These are phyloP conservation scores for Penicillium lagena DNA, from an alignment of 495 filamentous ascomycete genomes.

Conservation along the genomic window DNA sequence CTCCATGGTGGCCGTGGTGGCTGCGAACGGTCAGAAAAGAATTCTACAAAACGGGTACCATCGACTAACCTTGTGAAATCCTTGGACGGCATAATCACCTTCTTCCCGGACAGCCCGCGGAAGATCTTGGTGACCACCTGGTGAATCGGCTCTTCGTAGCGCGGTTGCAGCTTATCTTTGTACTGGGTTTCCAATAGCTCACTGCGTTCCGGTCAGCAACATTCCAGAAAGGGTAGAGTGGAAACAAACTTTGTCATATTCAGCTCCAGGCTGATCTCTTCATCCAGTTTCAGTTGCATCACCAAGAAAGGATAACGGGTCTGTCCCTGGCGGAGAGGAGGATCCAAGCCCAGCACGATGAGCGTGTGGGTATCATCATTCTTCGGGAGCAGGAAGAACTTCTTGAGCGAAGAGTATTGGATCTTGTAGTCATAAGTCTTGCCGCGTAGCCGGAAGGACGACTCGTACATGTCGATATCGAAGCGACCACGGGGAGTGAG, in stretches of 20 bases:
- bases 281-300: constrained; percentile 98
- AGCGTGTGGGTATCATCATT: constrained; percentile 93
- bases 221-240: not conserved
- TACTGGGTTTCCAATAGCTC: constrained; percentile 73
- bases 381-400: constrained; percentile 97
- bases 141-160: constrained; percentile 88
- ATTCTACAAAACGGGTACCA: not conserved
- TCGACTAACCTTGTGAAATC: constrained; percentile 67
- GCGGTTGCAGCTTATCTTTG: constrained; percentile 75
- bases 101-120: constrained; percentile 87
- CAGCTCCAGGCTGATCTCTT: constrained; percentile 92
- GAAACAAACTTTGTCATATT: constrained; percentile 86
- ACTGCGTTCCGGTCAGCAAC: constrained; percentile 22
- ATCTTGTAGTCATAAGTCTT: constrained; percentile 99
- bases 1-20: constrained; percentile 88
- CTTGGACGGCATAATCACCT: constrained; percentile 85
- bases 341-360: constrained; percentile 92
- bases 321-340: constrained; percentile 93
- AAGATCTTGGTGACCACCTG: constrained; percentile 92
- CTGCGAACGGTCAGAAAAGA: constrained; percentile 27
- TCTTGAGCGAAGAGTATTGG: constrained; percentile 94
- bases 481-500: constrained; percentile 98
- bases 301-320: constrained; percentile 98
- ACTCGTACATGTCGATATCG: constrained; percentile 99
- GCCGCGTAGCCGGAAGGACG: constrained; percentile 92